A percentile compares a stretch with the other conserved stretches of the same genome.
Conservation (phyloP, 768 basidiomycete species). For the Terana coerulea region DNA sequence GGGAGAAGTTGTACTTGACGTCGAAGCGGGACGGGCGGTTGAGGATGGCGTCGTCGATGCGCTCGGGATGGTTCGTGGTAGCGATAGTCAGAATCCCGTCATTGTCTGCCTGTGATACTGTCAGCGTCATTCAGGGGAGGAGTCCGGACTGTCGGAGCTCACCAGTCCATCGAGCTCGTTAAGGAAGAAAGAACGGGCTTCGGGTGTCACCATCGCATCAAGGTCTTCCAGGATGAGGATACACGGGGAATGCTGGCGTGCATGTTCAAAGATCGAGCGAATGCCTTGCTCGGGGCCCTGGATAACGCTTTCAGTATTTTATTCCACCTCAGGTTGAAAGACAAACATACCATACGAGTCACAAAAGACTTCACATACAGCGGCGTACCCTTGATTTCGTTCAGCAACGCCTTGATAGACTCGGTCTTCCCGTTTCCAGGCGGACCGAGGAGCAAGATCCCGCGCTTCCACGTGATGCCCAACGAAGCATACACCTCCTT, state of each 20-base stretch:
- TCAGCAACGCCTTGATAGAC: conserved; percentile 28
- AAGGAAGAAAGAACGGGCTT: conserved; percentile 39
- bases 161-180: conserved; percentile 32
- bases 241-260: conserved; percentile 28
- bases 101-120: conserved; percentile 30
- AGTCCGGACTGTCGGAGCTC: background rate
- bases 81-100: conserved; percentile 38
- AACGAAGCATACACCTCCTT: conserved; percentile 35
- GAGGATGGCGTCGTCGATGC: conserved; percentile 38
- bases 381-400: conserved; percentile 24
- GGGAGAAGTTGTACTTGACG: conserved; percentile 38
- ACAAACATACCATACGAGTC: conserved; percentile 23
- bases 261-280: conserved; percentile 32
- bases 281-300: conserved; percentile 26
- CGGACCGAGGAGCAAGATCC: conserved; percentile 25
- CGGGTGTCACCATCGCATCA: conserved; percentile 36
- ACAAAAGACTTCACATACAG: conserved; percentile 41
- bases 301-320: background rate
- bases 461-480: conserved; percentile 35
- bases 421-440: conserved; percentile 39
- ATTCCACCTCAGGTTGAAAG: background rate
- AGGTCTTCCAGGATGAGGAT: conserved; percentile 39
- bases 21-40: conserved; percentile 42
- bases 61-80: conserved; percentile 41
- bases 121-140: conserved; percentile 6